A percentile compares a stretch with the other conserved stretches of the same genome.
Evolutionary conservation across 768 basidiomycete species (phyloP).

Genomic region (Lepiota brunneoincarnata): DNA sequence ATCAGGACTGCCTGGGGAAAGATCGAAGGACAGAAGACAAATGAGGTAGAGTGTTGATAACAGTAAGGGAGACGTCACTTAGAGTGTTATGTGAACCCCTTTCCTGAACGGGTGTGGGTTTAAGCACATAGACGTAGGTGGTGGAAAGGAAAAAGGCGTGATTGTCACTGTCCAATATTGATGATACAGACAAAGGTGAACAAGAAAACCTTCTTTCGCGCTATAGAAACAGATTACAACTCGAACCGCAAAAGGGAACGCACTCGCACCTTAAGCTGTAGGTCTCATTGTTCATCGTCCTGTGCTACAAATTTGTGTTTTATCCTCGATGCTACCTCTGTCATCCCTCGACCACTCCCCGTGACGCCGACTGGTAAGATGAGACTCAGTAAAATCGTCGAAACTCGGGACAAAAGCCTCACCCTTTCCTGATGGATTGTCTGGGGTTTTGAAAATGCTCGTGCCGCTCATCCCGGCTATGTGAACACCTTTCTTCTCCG

Average conservation of each 20-base stretch:
- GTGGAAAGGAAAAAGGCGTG: too few relatives aligned
- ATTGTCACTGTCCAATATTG: too few relatives aligned
- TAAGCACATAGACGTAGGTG: background rate
- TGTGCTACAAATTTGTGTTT: conserved; percentile 72
- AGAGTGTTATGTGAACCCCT: conserved; percentile 1
- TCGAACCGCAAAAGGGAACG: background rate
- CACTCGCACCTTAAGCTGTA: conserved; percentile 11
- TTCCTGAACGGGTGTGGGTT: background rate
- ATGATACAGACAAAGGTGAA: too few relatives aligned
- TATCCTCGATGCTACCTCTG: conserved; percentile 58
- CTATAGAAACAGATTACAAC: background rate
- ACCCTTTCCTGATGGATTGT: conserved; percentile 88
- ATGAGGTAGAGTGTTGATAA: conserved; percentile 4
- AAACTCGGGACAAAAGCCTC: conserved; percentile 26
- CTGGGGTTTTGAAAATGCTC: conserved; percentile 93
- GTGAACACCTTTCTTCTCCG: conserved; percentile 87
- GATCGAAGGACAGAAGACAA: background rate
- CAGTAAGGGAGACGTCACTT: conserved; percentile 6
- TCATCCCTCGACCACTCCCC: conserved; percentile 88
- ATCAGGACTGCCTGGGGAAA: background rate
- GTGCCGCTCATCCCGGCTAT: conserved; percentile 87
- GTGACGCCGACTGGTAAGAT: conserved; percentile 76
- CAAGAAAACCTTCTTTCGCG: too few relatives aligned
- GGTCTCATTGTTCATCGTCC: conserved; percentile 42
- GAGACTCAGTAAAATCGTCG: conserved; percentile 12